Base-by-base conservation (phyloP, 1,284 basidiomycete species). In the Sparassis latifolia region DNA sequence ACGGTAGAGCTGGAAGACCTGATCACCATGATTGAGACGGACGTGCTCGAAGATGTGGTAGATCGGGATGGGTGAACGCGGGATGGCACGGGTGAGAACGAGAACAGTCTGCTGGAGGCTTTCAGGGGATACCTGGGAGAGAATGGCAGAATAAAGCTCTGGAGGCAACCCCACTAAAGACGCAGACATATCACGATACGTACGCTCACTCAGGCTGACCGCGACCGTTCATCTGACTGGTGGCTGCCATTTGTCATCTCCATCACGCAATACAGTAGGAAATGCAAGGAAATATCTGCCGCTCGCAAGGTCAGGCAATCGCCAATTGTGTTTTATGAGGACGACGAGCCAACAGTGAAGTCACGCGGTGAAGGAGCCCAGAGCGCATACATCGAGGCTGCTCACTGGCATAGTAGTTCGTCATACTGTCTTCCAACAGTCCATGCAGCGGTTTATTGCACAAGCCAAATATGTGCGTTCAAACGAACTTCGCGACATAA, bases 121-220 rank as follows among this genome's bases (percentile, higher is more conserved):
- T 12, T 65, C 54, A 2, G 61, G 53, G 27, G 75, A 68, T 6
- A 85, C 52, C 20, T 75, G 69, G 7, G 63, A 61, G 40, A 86
- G 58, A 56, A 86, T 80, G 9, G 65, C 65, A 3, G 68, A 63
- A 62, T 81, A 84, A n/a, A 86, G 67, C 62, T 86, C 84, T 12
- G 73, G 56, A 29, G 84, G 84, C n/a, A 86, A 53, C 12, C 42
- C 30, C 6, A 39, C 48, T 47, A 33, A 10, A 51, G 54, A 32
- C 58, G 50, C 9, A 47, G 46, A n/a, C 47, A 46, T 42, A 38
- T 27, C 12, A 6, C 20, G 42, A 9, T 7, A 5, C n/a, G 29
- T 4, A 20, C 7, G 10, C 32, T 28, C 43, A 32, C 27, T 32
- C 28, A 7, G 35, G 12, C 12, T 12, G 12, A 37, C 35, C 7